phyloP scores from a whole-genome alignment of 2,329 filamentous ascomycete genomes.

The Diaporthe velutina region DNA sequence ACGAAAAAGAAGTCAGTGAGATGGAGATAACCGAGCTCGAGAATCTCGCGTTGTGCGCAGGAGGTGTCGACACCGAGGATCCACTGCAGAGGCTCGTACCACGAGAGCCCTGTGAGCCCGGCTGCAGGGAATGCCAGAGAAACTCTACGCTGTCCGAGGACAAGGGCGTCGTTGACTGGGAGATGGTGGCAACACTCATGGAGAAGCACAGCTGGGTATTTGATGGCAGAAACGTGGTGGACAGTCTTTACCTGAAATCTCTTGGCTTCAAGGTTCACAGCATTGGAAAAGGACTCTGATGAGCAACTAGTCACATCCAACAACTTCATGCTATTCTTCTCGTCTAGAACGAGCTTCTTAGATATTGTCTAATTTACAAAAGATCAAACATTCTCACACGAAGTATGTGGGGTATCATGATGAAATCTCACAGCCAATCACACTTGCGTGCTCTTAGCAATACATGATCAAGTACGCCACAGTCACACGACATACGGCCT shows the following conservation, averaged over 20 bases:
- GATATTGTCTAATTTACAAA: slow-evolving; percentile 8
- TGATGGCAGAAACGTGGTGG: slow-evolving; percentile 39
- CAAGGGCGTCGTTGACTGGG: slow-evolving; percentile 39
- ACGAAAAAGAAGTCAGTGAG: slow-evolving; percentile 42
- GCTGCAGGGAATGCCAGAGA: slow-evolving; percentile 37
- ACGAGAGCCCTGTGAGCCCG: background rate
- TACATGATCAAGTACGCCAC: background rate
- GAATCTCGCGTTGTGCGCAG: slow-evolving; percentile 36
- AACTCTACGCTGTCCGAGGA: slow-evolving; percentile 27
- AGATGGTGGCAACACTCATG: slow-evolving; percentile 36
- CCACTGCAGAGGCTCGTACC: slow-evolving; percentile 41
- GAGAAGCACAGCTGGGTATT: slow-evolving; percentile 40
- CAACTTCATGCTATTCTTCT: background rate
- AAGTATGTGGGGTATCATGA: background rate
- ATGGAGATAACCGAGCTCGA: slow-evolving; percentile 47
- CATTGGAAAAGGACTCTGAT: slow-evolving; percentile 38
- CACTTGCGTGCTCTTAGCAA: background rate
- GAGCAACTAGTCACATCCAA: background rate
- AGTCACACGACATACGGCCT: background rate
- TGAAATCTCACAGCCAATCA: background rate
- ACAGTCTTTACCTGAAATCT: slow-evolving; percentile 34
- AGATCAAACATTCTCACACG: background rate
- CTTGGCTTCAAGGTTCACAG: slow-evolving; percentile 41
- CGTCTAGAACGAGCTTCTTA: background rate
- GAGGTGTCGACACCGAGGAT: slow-evolving; percentile 40